phyloP scores from a whole-genome alignment of 2,329 filamentous ascomycete species.

The Phialophora chinensis region DNA sequence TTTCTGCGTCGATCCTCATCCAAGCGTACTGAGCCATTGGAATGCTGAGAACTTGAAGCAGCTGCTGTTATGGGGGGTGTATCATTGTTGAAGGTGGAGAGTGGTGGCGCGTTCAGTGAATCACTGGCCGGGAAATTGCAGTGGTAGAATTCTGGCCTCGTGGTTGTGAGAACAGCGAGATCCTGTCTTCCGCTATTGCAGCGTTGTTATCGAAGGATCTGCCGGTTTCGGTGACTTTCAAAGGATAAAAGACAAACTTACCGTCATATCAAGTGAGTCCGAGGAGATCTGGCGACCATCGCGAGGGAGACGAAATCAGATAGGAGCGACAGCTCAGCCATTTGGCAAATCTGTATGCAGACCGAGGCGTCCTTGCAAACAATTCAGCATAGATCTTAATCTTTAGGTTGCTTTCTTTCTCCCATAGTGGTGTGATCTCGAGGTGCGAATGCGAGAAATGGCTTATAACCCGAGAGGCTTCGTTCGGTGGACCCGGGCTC shows the following conservation, averaged over 20 bases:
- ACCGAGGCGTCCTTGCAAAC: neutral
- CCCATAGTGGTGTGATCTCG: neutral
- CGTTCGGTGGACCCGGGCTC: neutral
- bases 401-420: neutral
- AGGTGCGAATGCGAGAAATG: neutral
- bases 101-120: neutral
- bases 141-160: neutral
- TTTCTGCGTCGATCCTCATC: neutral
- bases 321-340: neutral
- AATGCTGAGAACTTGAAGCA: neutral
- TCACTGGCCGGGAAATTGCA: neutral
- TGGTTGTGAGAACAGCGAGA: neutral
- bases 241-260: neutral
- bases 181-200: neutral
- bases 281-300: neutral
- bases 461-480: neutral
- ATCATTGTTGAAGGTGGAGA: neutral
- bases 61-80: neutral
- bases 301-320: neutral
- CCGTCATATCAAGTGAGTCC: neutral
- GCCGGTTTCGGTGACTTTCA: neutral
- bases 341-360: neutral
- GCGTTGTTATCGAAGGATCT: neutral
- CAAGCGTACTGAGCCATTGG: neutral
- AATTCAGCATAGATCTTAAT: neutral